Base-by-base conservation (phyloP, 306 rosid species). In the Hippophae gyantsensis region DNA sequence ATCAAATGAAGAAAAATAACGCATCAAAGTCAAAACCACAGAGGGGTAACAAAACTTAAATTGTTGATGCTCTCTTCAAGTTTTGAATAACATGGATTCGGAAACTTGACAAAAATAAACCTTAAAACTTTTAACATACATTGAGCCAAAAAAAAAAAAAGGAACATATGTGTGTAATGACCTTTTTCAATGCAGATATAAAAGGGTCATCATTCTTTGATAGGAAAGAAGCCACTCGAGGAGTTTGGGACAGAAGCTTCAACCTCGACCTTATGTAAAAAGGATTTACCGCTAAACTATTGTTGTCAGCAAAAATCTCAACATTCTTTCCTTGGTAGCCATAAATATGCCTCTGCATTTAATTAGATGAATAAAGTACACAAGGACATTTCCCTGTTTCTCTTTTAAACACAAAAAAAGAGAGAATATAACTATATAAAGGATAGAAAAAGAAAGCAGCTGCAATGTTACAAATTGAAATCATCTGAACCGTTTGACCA, bases 171-270 rank as follows among this genome's bases (percentile, higher is more conserved):
- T 45, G 43, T 62, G 66, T 51, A 51, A 67, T 56, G 78, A 92
- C 99, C 99, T 93, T 93, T 78, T 84, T 86, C 54, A 88, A 76
- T 6, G 97, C 94, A 72, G 68, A 70, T 61, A 93, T 65, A 74
- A 86, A 64, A 43, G 95, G 97, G 60, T 88, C 89, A 18, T 18
- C 23, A 52, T 76, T 87, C 84, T 88, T 93, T 8, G 93, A 66
- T 48, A 93, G 70, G 82, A 88, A 93, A 40, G 99, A 95, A 45
- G 99, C 97, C 56, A 93, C 95, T 73, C 99, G 87, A 59, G 99
- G 90, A 9, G 90, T 86, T 77, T 41, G 85, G 38, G 99, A 86
- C 84, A 88, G 69, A 54, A 84, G 73, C 74, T 88, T 83, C 86
- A 88, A 77, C 99, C 99, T 88, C 7, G 94, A 82, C 46, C 54